Conservation (phyloP, 2,329 filamentous ascomycete species). For the Uncinocarpus reesii region DNA sequence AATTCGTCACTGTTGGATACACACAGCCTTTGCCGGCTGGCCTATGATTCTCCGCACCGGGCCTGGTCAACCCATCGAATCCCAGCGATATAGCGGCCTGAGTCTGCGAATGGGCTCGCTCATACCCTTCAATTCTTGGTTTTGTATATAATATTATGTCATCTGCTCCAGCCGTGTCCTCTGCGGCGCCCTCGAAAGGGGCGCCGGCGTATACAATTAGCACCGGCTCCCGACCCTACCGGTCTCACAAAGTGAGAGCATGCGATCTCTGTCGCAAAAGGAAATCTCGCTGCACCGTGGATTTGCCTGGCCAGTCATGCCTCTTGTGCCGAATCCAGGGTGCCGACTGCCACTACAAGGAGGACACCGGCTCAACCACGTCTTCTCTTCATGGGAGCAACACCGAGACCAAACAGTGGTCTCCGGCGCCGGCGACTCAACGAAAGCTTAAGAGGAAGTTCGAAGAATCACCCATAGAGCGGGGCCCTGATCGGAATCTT, state of each 20-base stretch:
- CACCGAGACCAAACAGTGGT: slow-evolving; percentile 11
- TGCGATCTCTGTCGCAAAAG: slow-evolving; percentile 51
- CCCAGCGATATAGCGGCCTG: slow-evolving; percentile 1
- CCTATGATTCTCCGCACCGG: slow-evolving; percentile 9
- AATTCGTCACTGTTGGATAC: background rate
- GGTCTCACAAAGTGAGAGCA: slow-evolving; percentile 52
- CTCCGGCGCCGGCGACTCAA: slow-evolving; percentile 10
- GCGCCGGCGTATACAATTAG: slow-evolving; percentile 23
- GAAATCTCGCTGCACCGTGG: slow-evolving; percentile 53
- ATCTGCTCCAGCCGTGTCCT: slow-evolving; percentile 5
- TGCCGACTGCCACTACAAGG: slow-evolving; percentile 48
- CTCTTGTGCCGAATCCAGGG: slow-evolving; percentile 50
- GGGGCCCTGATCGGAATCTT: slow-evolving; percentile 2
- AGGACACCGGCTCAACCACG: slow-evolving; percentile 25
- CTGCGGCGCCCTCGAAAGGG: slow-evolving; percentile 8
- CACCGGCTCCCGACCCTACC: slow-evolving; percentile 45
- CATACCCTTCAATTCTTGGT: background rate
- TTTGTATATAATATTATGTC: slow-evolving; percentile 8
- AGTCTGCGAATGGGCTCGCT: background rate
- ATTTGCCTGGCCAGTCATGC: slow-evolving; percentile 44
- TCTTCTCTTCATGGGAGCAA: slow-evolving; percentile 19
- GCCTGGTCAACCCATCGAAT: background rate
- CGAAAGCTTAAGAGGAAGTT: slow-evolving; percentile 12
- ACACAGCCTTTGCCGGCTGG: background rate
- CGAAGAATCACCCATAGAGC: slow-evolving; percentile 8